Conservation (phyloP, 2,329 filamentous ascomycete species). For the Cytospora mali region DNA sequence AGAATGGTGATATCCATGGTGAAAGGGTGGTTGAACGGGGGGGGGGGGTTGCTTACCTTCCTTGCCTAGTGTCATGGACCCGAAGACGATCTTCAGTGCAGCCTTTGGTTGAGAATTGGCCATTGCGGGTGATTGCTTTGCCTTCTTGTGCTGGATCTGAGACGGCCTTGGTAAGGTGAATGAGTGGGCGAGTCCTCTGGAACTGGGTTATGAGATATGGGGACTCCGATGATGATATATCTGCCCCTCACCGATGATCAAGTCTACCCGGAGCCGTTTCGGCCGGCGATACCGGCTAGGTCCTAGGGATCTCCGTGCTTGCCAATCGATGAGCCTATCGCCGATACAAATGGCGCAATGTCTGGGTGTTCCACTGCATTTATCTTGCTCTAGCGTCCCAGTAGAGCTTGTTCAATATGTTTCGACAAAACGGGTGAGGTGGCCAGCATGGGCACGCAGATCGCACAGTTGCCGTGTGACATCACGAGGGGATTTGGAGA, state of each 20-base stretch:
- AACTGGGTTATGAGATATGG: not conserved
- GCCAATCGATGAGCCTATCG: not conserved
- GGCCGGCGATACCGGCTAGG: not conserved
- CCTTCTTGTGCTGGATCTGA: too few species aligned
- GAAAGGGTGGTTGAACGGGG: too few species aligned
- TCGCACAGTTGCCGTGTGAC: not conserved
- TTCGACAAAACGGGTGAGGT: too few species aligned
- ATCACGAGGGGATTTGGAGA: not conserved
- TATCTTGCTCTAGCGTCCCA: not conserved
- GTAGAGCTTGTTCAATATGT: not conserved
- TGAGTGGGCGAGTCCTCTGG: not conserved
- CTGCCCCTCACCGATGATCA: not conserved
- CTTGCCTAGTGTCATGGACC: conserved; percentile 36
- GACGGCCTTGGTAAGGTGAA: not conserved
- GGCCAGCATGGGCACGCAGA: too few species aligned
- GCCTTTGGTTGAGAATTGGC: conserved; percentile 4
- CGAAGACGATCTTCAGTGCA: conserved; percentile 34
- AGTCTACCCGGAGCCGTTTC: not conserved
- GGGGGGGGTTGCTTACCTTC: conserved; percentile 13
- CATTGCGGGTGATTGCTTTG: not conserved
- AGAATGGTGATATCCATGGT: not conserved
- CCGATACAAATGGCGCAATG: not conserved
- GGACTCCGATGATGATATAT: not conserved
- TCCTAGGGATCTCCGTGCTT: not conserved
- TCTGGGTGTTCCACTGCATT: not conserved